Conservation (phyloP, 2,329 filamentous ascomycete species). For the Tolypocladium pustulatum region DNA sequence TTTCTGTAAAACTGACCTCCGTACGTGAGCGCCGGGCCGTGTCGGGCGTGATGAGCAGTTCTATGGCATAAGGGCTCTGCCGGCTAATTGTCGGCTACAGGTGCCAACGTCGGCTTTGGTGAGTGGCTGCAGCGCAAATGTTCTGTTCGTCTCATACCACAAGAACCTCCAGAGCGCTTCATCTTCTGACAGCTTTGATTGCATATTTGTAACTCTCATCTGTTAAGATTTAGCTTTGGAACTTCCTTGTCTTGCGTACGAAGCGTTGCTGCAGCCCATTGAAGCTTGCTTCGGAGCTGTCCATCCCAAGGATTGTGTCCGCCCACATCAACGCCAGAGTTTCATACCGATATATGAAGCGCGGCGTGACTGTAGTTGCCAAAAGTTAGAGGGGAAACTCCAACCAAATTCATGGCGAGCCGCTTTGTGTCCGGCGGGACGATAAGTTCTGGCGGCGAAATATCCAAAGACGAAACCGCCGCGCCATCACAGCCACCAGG, state of each 20-base stretch:
- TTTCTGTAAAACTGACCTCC: background rate
- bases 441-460: conserved; percentile 22
- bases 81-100: conserved; percentile 4
- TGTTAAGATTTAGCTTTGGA: no score
- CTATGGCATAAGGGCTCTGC: no score
- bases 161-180: background rate
- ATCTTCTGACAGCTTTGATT: background rate
- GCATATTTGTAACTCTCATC: background rate
- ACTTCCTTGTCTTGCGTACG: background rate
- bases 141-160: background rate
- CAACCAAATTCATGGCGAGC: conserved; percentile 30
- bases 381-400: background rate
- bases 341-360: background rate
- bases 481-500: background rate
- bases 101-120: background rate
- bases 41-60: background rate
- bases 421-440: conserved; percentile 47
- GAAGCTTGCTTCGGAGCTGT: background rate
- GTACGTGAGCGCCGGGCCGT: background rate
- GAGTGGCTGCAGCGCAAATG: background rate
- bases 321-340: background rate
- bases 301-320: background rate
- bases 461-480: conserved; percentile 9
- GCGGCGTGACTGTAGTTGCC: background rate
- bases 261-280: background rate